Percentiles rank a stretch among this genome's conserved stretches.
These are phyloP conservation scores for Claviceps pazoutovae DNA, from an alignment of 2,329 filamentous ascomycete species.

Conservation along the genomic window DNA sequence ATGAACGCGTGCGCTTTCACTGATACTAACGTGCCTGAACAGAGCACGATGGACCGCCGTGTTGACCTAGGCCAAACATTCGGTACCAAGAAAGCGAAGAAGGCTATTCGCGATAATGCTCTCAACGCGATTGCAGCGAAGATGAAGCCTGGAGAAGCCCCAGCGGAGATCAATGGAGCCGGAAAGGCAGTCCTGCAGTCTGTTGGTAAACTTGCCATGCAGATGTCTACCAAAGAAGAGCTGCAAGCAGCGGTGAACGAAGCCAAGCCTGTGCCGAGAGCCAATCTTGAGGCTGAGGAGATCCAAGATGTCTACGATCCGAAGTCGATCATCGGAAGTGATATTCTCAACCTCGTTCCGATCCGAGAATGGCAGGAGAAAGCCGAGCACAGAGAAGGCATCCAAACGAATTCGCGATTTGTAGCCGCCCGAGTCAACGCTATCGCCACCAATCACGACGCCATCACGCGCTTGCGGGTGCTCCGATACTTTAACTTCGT, in stretches of 20 bases:
- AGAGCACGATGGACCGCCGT: constrained; percentile 47
- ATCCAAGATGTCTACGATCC: constrained; percentile 62
- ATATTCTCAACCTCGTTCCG: constrained; percentile 52
- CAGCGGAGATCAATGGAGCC: constrained; percentile 39
- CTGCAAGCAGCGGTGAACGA: constrained; percentile 51
- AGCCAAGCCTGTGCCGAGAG: constrained; percentile 57
- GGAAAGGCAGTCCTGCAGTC: constrained; percentile 47
- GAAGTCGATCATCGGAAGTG: constrained; percentile 49
- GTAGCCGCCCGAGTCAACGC: constrained; percentile 48
- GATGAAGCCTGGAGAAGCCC: constrained; percentile 20
- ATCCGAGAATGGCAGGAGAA: constrained; percentile 64
- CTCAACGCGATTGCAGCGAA: constrained; percentile 53
- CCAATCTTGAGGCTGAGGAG: constrained; percentile 52
- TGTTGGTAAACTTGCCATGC: constrained; percentile 46
- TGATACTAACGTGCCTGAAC: constrained; percentile 12
- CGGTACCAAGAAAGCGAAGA: constrained; percentile 75
- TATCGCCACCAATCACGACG: constrained; percentile 39
- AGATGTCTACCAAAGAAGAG: constrained; percentile 54
- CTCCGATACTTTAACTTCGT: constrained; percentile 47
- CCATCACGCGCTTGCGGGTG: constrained; percentile 39
- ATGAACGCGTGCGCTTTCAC: background rate
- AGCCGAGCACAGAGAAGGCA: constrained; percentile 41
- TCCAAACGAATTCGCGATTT: constrained; percentile 46
- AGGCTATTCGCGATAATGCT: constrained; percentile 53
- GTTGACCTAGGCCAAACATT: constrained; percentile 64